Percentiles rank a stretch among this genome's conserved stretches.
phyloP scores from a whole-genome alignment of 2,329 filamentous ascomycete species.

The Ciborinia camelliae region DNA sequence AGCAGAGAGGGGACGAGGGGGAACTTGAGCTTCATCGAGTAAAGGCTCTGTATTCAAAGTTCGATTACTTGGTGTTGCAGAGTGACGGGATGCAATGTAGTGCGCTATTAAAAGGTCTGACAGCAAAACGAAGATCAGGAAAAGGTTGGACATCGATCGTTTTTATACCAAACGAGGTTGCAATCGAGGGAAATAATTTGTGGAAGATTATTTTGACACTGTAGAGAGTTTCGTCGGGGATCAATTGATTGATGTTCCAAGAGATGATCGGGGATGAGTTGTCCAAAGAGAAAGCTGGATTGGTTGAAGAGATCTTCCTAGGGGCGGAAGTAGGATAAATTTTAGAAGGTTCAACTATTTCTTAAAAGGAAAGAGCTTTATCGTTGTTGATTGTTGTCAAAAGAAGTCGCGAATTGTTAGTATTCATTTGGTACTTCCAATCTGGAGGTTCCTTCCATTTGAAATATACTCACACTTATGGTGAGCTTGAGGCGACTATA shows the following conservation, averaged over 20 bases:
- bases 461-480: background rate
- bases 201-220: too few relatives aligned
- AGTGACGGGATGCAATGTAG: background rate
- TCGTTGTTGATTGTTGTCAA: background rate
- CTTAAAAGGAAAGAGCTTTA: background rate
- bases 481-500: background rate
- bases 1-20: slow-evolving; percentile 7
- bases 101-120: background rate
- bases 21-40: slow-evolving; percentile 11
- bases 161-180: too few relatives aligned
- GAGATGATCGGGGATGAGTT: background rate
- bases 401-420: background rate
- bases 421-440: background rate
- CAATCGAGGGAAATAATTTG: background rate
- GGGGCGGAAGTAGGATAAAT: background rate
- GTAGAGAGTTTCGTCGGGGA: background rate
- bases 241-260: background rate
- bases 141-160: background rate
- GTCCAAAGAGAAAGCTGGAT: background rate
- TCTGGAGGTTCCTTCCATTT: background rate
- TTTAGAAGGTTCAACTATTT: background rate
- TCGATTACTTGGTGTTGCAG: background rate
- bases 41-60: background rate
- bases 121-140: background rate
- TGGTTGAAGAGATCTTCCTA: background rate